phyloP scores from a whole-genome alignment of 768 basidiomycete genomes.

The Mycena amicta region DNA sequence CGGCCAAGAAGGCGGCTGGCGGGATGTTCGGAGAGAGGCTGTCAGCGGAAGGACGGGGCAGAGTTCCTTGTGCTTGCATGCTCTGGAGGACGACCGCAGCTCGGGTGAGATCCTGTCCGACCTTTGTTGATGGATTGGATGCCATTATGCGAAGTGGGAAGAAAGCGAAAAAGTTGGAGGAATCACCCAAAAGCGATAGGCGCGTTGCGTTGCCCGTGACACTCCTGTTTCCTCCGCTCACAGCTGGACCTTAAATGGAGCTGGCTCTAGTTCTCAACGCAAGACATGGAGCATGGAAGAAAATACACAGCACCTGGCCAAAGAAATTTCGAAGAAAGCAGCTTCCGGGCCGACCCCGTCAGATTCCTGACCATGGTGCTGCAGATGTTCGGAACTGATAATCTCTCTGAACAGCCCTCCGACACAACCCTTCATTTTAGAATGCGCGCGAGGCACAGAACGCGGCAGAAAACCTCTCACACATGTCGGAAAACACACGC shows the following conservation, averaged over 20 bases:
- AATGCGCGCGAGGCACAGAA: background rate
- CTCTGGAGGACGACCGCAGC: slow-evolving; percentile 56
- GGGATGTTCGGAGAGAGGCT: slow-evolving; percentile 42
- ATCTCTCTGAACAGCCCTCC: background rate
- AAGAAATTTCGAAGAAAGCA: too few relatives aligned
- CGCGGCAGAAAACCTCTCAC: too few relatives aligned
- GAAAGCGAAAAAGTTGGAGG: background rate
- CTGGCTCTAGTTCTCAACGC: too few relatives aligned
- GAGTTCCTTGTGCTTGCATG: slow-evolving; percentile 45
- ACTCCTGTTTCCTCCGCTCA: background rate
- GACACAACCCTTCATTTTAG: background rate
- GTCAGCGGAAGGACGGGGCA: slow-evolving; percentile 30
- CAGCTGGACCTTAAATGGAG: background rate
- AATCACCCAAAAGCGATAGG: too few relatives aligned
- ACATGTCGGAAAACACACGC: background rate
- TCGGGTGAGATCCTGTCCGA: slow-evolving; percentile 49
- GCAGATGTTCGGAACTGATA: background rate
- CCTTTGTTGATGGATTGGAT: slow-evolving; percentile 25
- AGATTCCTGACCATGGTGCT: too few relatives aligned
- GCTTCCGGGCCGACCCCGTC: too few relatives aligned
- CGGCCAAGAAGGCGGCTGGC: slow-evolving; percentile 70
- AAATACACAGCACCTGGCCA: too few relatives aligned
- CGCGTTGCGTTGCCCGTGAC: too few relatives aligned
- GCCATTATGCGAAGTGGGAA: slow-evolving; percentile 18
- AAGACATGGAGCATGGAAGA: too few relatives aligned